These are phyloP conservation scores for Phytophthora constricta DNA, from an alignment of 352 stramenopile species.

Conservation along the genomic window DNA sequence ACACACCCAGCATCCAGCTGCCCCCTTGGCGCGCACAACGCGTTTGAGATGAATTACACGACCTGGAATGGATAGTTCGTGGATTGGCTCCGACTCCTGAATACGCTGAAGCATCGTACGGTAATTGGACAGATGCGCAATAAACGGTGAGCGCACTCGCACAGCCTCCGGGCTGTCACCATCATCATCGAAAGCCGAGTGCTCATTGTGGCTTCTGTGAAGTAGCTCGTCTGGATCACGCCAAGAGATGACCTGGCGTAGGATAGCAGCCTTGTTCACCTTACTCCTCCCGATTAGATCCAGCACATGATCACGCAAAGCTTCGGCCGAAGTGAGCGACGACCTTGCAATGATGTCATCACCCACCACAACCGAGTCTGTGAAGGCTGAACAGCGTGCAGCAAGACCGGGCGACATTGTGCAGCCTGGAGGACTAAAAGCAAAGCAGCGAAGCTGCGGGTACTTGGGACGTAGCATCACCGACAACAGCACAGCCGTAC, in stretches of 20 bases:
- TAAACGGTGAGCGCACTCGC: conserved; percentile 47
- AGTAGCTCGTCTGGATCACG: conserved; percentile 80
- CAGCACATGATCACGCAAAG: conserved; percentile 81
- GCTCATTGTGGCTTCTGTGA: conserved; percentile 35
- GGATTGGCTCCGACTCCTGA: conserved; percentile 79
- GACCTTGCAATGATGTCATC: conserved; percentile 87
- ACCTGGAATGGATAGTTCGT: conserved; percentile 81
- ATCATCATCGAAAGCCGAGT: conserved; percentile 36
- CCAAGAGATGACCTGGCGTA: conserved; percentile 83
- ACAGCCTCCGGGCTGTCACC: conserved; percentile 32
- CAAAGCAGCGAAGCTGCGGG: conserved; percentile 80
- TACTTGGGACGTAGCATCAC: conserved; percentile 84
- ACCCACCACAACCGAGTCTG: conserved; percentile 81
- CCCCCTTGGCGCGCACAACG: conserved; percentile 36
- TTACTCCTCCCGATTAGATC: conserved; percentile 88
- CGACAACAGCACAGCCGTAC: conserved; percentile 74
- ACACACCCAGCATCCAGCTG: conserved; percentile 80
- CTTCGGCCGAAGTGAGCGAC: conserved; percentile 77
- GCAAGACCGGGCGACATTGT: conserved; percentile 80
- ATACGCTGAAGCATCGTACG: conserved; percentile 87
- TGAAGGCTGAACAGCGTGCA: conserved; percentile 61
- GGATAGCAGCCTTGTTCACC: conserved; percentile 82
- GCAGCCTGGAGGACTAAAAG: conserved; percentile 80
- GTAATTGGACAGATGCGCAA: conserved; percentile 77
- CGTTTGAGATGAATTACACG: conserved; percentile 81